Evolutionary conservation across 2,329 filamentous ascomycete species (phyloP).

Genomic region (Fusarium beomiforme): DNA sequence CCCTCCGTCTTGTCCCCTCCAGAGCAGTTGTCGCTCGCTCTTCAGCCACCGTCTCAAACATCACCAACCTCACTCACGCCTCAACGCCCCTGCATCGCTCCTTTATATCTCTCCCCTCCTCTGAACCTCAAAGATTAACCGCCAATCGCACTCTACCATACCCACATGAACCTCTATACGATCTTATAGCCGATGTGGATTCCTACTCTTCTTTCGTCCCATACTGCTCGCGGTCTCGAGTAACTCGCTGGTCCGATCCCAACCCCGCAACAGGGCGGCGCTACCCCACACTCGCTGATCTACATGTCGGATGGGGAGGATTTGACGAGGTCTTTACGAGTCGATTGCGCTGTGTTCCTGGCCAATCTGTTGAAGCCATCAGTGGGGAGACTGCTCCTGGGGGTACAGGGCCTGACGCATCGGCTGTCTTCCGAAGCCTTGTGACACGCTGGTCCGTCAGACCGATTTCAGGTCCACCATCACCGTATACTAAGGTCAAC

Average conservation of each 20-base stretch:
- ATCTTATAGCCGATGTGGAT: conserved; percentile 87
- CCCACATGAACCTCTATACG: conserved; percentile 75
- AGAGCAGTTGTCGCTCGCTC: conserved; percentile 23
- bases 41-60: conserved; percentile 15
- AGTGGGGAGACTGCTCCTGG: conserved; percentile 66
- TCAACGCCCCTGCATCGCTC: conserved; percentile 48
- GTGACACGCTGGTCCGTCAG: conserved; percentile 75
- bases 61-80: conserved; percentile 32
- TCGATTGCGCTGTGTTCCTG: conserved; percentile 79
- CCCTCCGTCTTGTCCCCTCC: conserved; percentile 21
- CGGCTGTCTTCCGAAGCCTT: conserved; percentile 72
- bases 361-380: conserved; percentile 78
- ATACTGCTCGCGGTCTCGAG: conserved; percentile 81
- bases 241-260: conserved; percentile 76
- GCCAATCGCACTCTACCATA: conserved; percentile 83
- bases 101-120: conserved; percentile 50
- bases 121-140: conserved; percentile 69
- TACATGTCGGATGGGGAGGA: conserved; percentile 86
- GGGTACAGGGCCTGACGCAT: conserved; percentile 52
- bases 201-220: conserved; percentile 90
- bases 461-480: conserved; percentile 48
- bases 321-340: conserved; percentile 87
- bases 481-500: conserved; percentile 72
- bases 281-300: conserved; percentile 79
- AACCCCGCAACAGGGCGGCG: conserved; percentile 57